Evolutionary conservation across 2,329 filamentous ascomycete species (phyloP), one percentile per base, ranked within the genome.

Genomic region (Apiospora marii): DNA sequence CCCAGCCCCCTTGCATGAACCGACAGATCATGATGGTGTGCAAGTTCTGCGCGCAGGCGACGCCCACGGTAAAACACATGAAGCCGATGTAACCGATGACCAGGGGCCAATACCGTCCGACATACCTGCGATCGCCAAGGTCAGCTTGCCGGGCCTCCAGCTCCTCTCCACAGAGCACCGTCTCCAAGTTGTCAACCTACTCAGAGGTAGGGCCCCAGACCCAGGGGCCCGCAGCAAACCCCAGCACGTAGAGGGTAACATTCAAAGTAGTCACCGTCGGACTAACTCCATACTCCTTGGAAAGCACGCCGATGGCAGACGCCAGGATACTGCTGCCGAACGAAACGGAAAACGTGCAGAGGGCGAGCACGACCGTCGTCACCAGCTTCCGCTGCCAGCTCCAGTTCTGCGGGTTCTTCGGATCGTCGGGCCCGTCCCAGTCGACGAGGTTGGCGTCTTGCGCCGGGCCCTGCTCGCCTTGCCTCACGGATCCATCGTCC

Each of bases 181-280:
- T 30, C 30, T 16, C 16, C 51, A 22, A 58, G 4, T 3, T 22
- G 5, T 41, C 10, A 13, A 58, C 53, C 16, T 58, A 81, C 77
- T 94, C 91, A 75, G 84, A 83, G 46, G 90, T 76, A 16, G 87
- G 87, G 4, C 87, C 88, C 83, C 87, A 89, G 0, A 89, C 73
- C 30, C 87, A 77, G 0, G 86, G 86, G 0, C 87, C 87, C 67
- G 89, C 82, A 22, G 79, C 80, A 69, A 88, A 88, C 3, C 87
- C 87, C 12, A 89, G 74, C 7, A 89, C 86, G 78, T 87, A 89
- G 3, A 89, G 79, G 3, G 86, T 86, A 4, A 89, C 80, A 12
- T 86, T 87, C 3, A 88, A 80, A 1, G 83, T 85, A 7, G 53
- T 19, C 30, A 61, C 53, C 7, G 53, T 74, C 70, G 74, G 48